Evolutionary conservation across 768 basidiomycete species (phyloP).

Genomic region (Calocera viscosa): DNA sequence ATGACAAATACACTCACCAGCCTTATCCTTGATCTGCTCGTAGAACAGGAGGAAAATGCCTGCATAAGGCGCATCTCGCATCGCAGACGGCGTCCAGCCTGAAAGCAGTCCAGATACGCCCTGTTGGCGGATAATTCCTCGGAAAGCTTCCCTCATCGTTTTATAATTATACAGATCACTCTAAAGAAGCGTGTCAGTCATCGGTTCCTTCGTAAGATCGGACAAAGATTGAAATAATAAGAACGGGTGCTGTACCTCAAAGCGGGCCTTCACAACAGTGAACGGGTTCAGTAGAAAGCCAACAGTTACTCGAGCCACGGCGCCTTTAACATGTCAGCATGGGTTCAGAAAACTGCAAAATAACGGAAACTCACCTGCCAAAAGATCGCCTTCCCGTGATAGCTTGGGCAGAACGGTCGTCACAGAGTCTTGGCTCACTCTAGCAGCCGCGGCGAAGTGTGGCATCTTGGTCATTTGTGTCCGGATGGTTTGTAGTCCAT

Average conservation of each 20-base stretch:
- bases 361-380: constrained; percentile 39
- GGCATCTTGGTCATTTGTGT: constrained; percentile 57
- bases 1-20: constrained; percentile 34
- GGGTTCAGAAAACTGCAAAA: background rate
- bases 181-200: constrained; percentile 23
- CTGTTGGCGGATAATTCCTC: constrained; percentile 42
- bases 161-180: constrained; percentile 67
- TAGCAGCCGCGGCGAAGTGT: constrained; percentile 41
- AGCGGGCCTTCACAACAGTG: constrained; percentile 82
- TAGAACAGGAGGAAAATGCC: constrained; percentile 82
- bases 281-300: constrained; percentile 83
- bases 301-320: constrained; percentile 62
- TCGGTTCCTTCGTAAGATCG: constrained; percentile 23
- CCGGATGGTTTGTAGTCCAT: constrained; percentile 71
- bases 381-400: constrained; percentile 63
- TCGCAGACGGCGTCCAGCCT: constrained; percentile 73
- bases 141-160: constrained; percentile 46
- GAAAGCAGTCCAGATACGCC: constrained; percentile 74
- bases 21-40: constrained; percentile 68
- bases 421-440: constrained; percentile 15
- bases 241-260: constrained; percentile 49
- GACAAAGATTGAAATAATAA: background rate
- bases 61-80: constrained; percentile 91
- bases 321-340: constrained; percentile 29
- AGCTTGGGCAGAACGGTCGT: constrained; percentile 31